Base-by-base conservation (phyloP, 495 filamentous ascomycete species). In the Daldinia loculata region DNA sequence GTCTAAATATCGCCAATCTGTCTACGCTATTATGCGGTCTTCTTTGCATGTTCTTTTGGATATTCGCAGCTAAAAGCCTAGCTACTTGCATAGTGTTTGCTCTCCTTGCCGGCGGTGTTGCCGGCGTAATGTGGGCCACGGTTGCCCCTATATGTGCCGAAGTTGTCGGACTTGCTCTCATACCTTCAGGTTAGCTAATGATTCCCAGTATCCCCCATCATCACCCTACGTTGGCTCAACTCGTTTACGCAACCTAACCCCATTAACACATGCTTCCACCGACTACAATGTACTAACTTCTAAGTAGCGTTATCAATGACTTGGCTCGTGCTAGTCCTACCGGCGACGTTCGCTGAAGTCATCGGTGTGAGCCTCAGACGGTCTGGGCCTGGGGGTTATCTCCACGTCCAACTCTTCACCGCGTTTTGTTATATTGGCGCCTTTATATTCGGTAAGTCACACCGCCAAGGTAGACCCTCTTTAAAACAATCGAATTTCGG, bases 71-170 rank as follows among this genome's bases (percentile, higher is more conserved):
- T 0, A 86, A 87, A 67, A 86, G 80, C 60, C 90, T 88, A 75
- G 87, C 87, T 2, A 85, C 90, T 0, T 80, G 93, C 36, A 88
- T 91, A 52, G 88, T 93, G 68, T 94, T 91, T 70, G 86, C 89
- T 7, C 74, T 95, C 3, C 80, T 93, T 14, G 83, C 85, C n/a
- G 92, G 92, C 9, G 84, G 82, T 15, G 89, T 94, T 12, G 85
- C 90, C 6, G 92, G 92, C 27, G 89, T 88, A 0, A 92, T 91
- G 72, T 94, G 91, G 91, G 87, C 89, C 6, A 89, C 87, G 5
- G 81, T 91, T 19, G 89, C 84, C 3, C 93, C 93, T 0, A 89
- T 97, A 12, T 84, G 88, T 19, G 90, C 90, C 0, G 93, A 97
- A 75, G 89, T 95, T 22, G 88, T 95, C 36, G 92, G 92, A 2